Base-by-base conservation (phyloP, 768 basidiomycete species). In the Lactarius sp. region DNA sequence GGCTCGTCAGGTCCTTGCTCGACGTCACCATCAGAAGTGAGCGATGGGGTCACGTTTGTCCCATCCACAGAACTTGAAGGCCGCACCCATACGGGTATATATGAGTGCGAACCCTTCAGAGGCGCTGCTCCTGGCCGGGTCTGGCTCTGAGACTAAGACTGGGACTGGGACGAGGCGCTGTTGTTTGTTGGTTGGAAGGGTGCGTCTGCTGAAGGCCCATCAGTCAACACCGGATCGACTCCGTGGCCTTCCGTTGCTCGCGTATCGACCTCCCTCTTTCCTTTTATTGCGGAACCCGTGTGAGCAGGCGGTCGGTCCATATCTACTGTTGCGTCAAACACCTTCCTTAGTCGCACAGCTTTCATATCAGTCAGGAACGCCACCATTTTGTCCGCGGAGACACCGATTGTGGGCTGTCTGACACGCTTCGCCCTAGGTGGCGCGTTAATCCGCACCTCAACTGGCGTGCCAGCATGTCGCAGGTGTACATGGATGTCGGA, bases 291-390 rank as follows among this genome's bases (percentile, higher is more conserved):
- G 4, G 64, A 47, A 37, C 0, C n/a, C 42, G 12, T 63, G 47
- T 33, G 27, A 3, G 27, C 22, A 36, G 65, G 55, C 16, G 65
- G 59, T 37, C 65, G 49, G n/a, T 64, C 60, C 61, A 68, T 64
- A 37, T 68, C 64, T 22, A 64, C 59, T 5, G 71, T 70, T 41
- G 69, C 70, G n/a, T 73, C 71, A 46, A 73, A 73, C 0, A 87
- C 83, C 72, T 82, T 89, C 65, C 82, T 80, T 55, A 92, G 69
- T 53, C 85, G 78, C 31, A 85, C 86, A 1, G 81, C 86, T 78
- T 90, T 92, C 80, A 92, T 85, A 72, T 92, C 90, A 7, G 75
- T 84, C 65, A 92, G 73, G 70, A 92, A 92, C 1, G 86, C 88
- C 0, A 86, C 87, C 87, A 92, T 90, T 72, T 92, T 88, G 65